Percentiles rank a stretch among this genome's conserved stretches.
These are phyloP conservation scores for Pseudocercospora vitis DNA, from an alignment of 2,329 filamentous ascomycete species.

Conservation along the genomic window DNA sequence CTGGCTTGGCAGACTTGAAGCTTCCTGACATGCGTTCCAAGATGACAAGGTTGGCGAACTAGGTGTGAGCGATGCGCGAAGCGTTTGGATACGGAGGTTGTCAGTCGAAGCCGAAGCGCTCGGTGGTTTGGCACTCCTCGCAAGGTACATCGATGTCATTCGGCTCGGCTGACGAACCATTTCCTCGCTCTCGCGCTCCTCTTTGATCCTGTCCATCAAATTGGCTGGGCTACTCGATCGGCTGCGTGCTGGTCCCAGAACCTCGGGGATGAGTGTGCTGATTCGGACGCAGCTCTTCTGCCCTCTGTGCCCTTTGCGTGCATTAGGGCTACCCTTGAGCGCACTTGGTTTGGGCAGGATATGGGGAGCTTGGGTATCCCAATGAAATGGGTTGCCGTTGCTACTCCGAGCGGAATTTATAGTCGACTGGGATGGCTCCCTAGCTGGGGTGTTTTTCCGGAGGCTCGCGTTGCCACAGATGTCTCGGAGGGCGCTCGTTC, in stretches of 20 bases:
- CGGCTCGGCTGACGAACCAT: conserved; percentile 18
- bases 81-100: conserved; percentile 36
- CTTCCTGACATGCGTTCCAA: conserved; percentile 36
- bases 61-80: conserved; percentile 43
- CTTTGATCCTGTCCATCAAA: conserved; percentile 41
- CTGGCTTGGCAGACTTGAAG: conserved; percentile 15
- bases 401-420: conserved; percentile 43
- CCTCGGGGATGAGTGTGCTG: conserved; percentile 44
- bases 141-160: conserved; percentile 8
- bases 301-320: conserved; percentile 45
- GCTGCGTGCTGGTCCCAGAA: conserved; percentile 41
- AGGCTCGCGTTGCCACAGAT: conserved; percentile 35
- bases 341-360: conserved; percentile 44
- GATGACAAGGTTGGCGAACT: conserved; percentile 43
- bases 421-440: conserved; percentile 44
- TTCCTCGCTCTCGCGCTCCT: conserved; percentile 37
- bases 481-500: conserved; percentile 34
- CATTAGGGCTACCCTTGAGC: conserved; percentile 47
- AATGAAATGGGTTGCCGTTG: conserved; percentile 49
- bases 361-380: conserved; percentile 39
- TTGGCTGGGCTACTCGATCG: conserved; percentile 37
- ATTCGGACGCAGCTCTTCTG: conserved; percentile 48
- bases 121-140: conserved; percentile 9
- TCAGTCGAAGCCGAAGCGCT: conserved; percentile 10
- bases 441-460: conserved; percentile 29